Evolutionary conservation across 164 flowering plant genomes (phyloP), one percentile per base, ranked within the genome.

Genomic region (Saururus chinensis): DNA sequence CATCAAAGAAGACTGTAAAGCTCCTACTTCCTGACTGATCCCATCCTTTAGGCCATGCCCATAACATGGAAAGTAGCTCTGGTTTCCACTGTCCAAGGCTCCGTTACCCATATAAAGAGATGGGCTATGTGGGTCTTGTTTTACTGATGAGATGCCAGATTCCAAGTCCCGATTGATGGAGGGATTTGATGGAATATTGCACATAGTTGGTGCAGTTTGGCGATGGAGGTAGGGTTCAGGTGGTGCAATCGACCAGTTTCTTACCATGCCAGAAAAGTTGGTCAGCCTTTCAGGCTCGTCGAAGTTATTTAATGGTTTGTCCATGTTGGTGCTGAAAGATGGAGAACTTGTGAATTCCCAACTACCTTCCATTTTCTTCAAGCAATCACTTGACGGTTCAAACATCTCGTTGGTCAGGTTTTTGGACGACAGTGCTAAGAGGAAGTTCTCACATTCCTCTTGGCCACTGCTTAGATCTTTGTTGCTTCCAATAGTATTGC

Each of bases 201-300:
- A 51, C 26, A 73, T 14, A 40, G 65, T 60, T 24, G 70, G 56
- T 24, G 68, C 68, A 45, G 67, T 60, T 0, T 71, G 81, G 41
- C 53, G 59, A 52, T 68, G 25, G n/a, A 59, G 41, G 17, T 79
- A 73, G 4, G 81, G 77, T 60, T 69, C 64, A 4, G 84, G 84
- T 2, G 82, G 86, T 19, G 86, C 84, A 68, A 82, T 82, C 1
- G 86, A 82, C 88, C 84, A 82, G 66, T 76, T 70, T 66, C 69
- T 76, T 41, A 77, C 81, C 61, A 77, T 51, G 58, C 77, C 76
- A 11, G 84, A 68, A 13, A 76, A 52, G 70, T 73, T 77, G 56
- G 62, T 66, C 0, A 77, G 51, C 58, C 77, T 73, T 59, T 76
- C 74, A 19, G 54, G 71, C 51, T 73, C 76, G 4, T 66, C 37